Conservation (phyloP, 257 asterid genomes). For the Rehmannia glutinosa region DNA sequence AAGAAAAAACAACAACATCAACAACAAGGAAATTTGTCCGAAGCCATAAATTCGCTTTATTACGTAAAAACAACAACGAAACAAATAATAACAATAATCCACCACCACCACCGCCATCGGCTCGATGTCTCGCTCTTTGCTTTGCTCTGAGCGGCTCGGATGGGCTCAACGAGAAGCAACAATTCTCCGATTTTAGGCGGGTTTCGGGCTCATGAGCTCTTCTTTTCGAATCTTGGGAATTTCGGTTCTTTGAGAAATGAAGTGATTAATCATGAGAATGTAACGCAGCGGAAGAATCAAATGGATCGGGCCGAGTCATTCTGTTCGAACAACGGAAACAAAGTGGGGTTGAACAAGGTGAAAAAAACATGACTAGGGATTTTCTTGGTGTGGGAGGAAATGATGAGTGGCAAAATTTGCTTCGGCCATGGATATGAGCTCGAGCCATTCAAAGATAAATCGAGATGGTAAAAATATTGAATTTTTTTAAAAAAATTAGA, state of each 20-base stretch:
- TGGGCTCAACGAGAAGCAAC: slow-evolving; percentile 70
- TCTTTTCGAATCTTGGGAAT: slow-evolving; percentile 32
- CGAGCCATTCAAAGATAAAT: slow-evolving; percentile 32
- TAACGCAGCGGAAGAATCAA: slow-evolving; percentile 6
- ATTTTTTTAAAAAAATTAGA: not conserved
- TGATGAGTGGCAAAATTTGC: slow-evolving; percentile 58
- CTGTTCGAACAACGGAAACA: slow-evolving; percentile 1
- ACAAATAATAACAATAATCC: not conserved
- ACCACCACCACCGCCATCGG: slow-evolving; percentile 57
- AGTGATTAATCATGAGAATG: no score
- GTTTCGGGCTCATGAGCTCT: slow-evolving; percentile 52
- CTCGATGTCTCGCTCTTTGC: no score
- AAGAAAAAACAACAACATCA: slow-evolving; percentile 62
- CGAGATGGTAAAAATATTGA: not conserved
- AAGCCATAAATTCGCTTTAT: slow-evolving; percentile 44
- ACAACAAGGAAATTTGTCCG: slow-evolving; percentile 30
- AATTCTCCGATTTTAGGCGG: slow-evolving; percentile 32
- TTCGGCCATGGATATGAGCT: slow-evolving; percentile 39
- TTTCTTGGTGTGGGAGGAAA: slow-evolving; percentile 71
- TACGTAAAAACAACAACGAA: slow-evolving; percentile 27
- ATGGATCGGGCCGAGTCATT: slow-evolving; percentile 15
- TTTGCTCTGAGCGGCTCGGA: slow-evolving; percentile 74
- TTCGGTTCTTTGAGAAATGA: slow-evolving; percentile 23
- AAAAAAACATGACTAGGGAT: slow-evolving; percentile 60
- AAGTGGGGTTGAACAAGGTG: slow-evolving; percentile 28